Evolutionary conservation across 2,329 filamentous ascomycete genomes (phyloP), one percentile per base, ranked within the genome.

Genomic region (Cercospora brassicicola): DNA sequence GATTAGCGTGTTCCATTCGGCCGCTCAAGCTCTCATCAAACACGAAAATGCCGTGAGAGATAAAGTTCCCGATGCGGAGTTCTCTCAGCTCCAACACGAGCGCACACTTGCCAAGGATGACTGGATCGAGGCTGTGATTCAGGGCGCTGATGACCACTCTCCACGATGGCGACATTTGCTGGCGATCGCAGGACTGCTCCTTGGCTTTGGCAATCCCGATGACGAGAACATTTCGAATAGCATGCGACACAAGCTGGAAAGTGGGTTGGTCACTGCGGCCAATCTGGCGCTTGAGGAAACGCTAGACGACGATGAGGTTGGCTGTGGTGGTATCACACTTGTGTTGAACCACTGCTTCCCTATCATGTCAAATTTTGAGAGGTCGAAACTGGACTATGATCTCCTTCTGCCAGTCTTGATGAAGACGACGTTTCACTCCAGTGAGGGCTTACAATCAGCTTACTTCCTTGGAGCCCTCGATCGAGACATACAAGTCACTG

Each of bases 101-200:
- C 69, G 74, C 15, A 75, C 74, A 18, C 64, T 80, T 9, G 72
- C 76, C 6, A 79, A 84, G 15, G 84, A 87, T 57, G 85, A 85
- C 59, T 89, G 88, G 88, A 80, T 86, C 26, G 84, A 83, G 70
- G 87, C 88, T 1, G 81, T 88, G 2, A 83, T 87, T 2, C 83
- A 82, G 48, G 88, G 87, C 8, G 87, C 88, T 15, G 86, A 89
- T 74, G 87, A 86, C 55, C 84, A 83, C 73, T 89, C 83, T 31
- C 86, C 84, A 18, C 84, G 92, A 75, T 97, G 93, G 93, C 90
- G 93, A 78, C 93, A 97, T 78, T 80, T 93, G 31, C 83, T 97
- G n/a, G 86, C 94, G 4, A 85, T 97, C 8, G 89, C 89, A 0
- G 94, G 93, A 2, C 82, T 96, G 23, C 80, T 97, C 67, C 86